phyloP scores from a whole-genome alignment of 2,329 filamentous ascomycete genomes.

The Arthrobotrys conoides region DNA sequence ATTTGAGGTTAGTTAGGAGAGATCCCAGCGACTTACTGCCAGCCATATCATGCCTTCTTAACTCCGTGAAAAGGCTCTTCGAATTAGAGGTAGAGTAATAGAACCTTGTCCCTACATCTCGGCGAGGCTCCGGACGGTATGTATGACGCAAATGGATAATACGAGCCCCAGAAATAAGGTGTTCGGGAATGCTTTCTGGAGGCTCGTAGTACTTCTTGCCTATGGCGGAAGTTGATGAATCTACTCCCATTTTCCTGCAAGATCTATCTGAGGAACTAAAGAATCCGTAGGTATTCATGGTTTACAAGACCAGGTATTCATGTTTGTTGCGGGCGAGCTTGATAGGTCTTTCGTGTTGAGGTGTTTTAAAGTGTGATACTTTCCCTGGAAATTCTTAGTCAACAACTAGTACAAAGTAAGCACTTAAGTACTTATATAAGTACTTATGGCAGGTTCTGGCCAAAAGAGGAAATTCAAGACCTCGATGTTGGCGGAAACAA shows the following conservation, averaged over 20 bases:
- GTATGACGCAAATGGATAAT: neutral
- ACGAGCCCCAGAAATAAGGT: neutral
- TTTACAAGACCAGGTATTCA: too few relatives aligned
- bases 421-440: too few relatives aligned
- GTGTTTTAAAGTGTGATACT: too few relatives aligned
- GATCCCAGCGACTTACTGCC: neutral
- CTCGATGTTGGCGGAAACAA: neutral
- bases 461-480: conserved; percentile 36
- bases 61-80: neutral
- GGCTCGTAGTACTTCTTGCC: neutral
- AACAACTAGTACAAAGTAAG: too few relatives aligned
- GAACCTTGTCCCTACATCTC: neutral
- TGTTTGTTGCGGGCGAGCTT: too few relatives aligned
- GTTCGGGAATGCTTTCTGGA: neutral
- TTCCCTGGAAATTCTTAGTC: too few relatives aligned
- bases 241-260: too few relatives aligned
- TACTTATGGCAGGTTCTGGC: neutral
- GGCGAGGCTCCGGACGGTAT: neutral
- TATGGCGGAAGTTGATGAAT: too few relatives aligned
- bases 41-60: neutral
- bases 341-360: too few relatives aligned
- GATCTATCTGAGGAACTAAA: too few relatives aligned
- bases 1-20: neutral
- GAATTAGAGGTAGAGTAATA: neutral
- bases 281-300: too few relatives aligned